Percentiles rank a stretch among this genome's conserved stretches.
Conservation (phyloP, 2,329 filamentous ascomycete genomes). For the Paraphaeosphaeria sporulosa region DNA sequence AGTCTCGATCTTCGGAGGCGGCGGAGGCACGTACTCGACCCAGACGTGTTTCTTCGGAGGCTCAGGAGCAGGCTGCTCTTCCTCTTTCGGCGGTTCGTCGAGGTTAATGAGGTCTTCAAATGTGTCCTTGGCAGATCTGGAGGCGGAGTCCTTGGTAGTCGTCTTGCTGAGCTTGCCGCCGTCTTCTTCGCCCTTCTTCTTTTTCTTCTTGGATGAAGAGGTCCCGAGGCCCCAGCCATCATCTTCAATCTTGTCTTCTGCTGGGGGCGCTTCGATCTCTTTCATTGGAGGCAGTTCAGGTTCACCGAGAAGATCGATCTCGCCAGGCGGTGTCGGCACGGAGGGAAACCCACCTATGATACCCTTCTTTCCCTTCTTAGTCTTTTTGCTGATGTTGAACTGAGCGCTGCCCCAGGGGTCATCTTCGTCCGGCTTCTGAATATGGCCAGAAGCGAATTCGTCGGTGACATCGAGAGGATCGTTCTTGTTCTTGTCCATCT, state of each 20-base stretch:
- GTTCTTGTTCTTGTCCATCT: conserved; percentile 48
- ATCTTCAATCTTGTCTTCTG: conserved; percentile 53
- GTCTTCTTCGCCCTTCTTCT: conserved; percentile 42
- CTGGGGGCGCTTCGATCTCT: conserved; percentile 55
- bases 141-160: conserved; percentile 35
- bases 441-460: conserved; percentile 48
- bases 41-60: conserved; percentile 33
- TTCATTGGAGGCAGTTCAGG: conserved; percentile 57
- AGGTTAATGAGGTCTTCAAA: conserved; percentile 44
- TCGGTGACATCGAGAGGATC: conserved; percentile 49
- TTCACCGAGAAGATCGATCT: conserved; percentile 50
- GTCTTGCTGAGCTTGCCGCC: conserved; percentile 39
- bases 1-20: conserved; percentile 26
- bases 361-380: conserved; percentile 63
- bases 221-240: conserved; percentile 35
- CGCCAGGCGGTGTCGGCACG: conserved; percentile 58
- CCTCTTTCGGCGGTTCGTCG: conserved; percentile 39
- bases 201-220: conserved; percentile 38
- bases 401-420: conserved; percentile 47
- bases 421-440: conserved; percentile 55
- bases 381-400: conserved; percentile 58
- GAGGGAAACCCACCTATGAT: conserved; percentile 58
- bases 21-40: conserved; percentile 28
- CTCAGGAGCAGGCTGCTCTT: conserved; percentile 33
- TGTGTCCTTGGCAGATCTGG: conserved; percentile 43